Percentiles rank a stretch among this genome's conserved stretches.
phyloP scores from a whole-genome alignment of 2,329 filamentous ascomycete genomes.

The Hypoxylon sp. region DNA sequence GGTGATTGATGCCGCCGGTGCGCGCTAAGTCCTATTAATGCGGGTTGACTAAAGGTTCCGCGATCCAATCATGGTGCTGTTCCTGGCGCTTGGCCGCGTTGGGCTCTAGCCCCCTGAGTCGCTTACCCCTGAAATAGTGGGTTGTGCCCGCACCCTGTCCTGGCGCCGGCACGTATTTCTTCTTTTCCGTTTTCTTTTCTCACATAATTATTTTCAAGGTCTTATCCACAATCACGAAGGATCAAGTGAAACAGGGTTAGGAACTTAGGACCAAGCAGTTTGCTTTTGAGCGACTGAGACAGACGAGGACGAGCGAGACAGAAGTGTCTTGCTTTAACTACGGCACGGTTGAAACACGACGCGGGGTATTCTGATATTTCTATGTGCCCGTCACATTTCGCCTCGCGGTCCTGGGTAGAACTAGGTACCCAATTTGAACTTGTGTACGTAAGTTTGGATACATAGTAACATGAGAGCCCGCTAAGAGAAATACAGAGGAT shows the following conservation, averaged over 20 bases:
- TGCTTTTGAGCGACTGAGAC: constrained; percentile 3
- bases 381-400: constrained; percentile 20
- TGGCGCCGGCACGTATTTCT: constrained; percentile 12
- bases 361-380: constrained; percentile 14
- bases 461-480: no score
- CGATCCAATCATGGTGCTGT: constrained; percentile 48
- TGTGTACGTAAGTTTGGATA: no score
- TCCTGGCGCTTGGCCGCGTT: constrained; percentile 49
- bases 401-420: not conserved
- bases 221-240: not conserved
- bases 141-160: constrained; percentile 24
- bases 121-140: constrained; percentile 36
- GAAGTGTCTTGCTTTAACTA: constrained; percentile 2
- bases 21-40: constrained; percentile 30
- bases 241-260: not conserved
- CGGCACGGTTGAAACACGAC: constrained; percentile 16
- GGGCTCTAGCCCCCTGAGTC: constrained; percentile 31
- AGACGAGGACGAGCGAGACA: not conserved
- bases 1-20: constrained; percentile 34
- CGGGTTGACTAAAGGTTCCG: constrained; percentile 45
- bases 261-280: not conserved
- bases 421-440: no score
- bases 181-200: constrained; percentile 3
- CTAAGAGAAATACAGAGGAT: no score
- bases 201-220: not conserved